A percentile compares a stretch with the other conserved stretches of the same genome.
phyloP scores from a whole-genome alignment of 352 stramenopile genomes.

The Globisporangium heterothallicum region DNA sequence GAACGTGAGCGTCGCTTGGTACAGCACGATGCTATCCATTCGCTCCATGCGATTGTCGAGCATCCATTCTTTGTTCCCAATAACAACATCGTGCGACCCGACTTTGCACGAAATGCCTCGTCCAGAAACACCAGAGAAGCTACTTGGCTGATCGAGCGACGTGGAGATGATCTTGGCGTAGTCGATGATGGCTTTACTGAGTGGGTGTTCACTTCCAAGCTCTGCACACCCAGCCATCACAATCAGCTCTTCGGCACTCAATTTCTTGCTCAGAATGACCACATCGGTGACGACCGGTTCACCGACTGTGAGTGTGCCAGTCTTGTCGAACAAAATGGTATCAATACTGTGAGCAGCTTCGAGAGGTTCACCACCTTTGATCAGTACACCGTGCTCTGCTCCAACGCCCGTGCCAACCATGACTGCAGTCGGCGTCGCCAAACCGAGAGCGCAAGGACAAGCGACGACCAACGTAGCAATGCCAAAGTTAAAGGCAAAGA shows the following conservation, averaged over 20 bases:
- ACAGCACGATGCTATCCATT: constrained; percentile 60
- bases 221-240: constrained; percentile 90
- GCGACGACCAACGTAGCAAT: constrained; percentile 98
- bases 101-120: constrained; percentile 80
- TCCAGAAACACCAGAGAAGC: constrained; percentile 86
- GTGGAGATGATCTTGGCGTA: constrained; percentile 85
- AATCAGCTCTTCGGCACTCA: constrained; percentile 81
- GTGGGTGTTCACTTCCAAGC: constrained; percentile 91
- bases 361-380: constrained; percentile 96
- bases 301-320: constrained; percentile 95
- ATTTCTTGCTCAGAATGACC: constrained; percentile 68
- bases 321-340: constrained; percentile 99
- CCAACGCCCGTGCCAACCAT: constrained; percentile 98
- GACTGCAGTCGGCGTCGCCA: constrained; percentile 97
- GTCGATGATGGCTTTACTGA: constrained; percentile 92
- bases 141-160: constrained; percentile 60
- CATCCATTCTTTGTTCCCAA: constrained; percentile 93
- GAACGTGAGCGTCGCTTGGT: constrained; percentile 74
- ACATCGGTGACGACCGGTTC: constrained; percentile 86
- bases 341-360: constrained; percentile 91
- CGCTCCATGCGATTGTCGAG: constrained; percentile 66
- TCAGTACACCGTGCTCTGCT: constrained; percentile 95
- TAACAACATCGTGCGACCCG: constrained; percentile 70
- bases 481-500: constrained; percentile 96
- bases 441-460: constrained; percentile 97